phyloP scores from a whole-genome alignment of 139 green algal genomes.

The Mesotaenium endlicherianum region DNA sequence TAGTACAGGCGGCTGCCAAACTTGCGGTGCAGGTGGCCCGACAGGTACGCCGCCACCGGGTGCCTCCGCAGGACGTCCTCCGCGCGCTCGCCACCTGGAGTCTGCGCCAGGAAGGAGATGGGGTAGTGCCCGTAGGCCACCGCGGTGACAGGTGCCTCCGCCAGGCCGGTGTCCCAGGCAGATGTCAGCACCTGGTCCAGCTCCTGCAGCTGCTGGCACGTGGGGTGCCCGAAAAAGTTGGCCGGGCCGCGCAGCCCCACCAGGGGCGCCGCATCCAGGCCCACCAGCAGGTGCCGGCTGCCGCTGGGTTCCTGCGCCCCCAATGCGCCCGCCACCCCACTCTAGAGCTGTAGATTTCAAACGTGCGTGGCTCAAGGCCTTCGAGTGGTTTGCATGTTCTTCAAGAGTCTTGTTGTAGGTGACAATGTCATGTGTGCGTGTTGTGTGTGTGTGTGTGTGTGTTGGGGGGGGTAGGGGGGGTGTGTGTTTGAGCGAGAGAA shows the following conservation, averaged over 20 bases:
- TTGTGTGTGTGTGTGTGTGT: no score
- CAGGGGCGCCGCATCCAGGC: conserved; percentile 61
- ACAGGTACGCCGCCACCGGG: conserved; percentile 55
- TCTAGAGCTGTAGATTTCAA: no score
- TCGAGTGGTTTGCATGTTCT: no score
- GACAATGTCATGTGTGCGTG: no score
- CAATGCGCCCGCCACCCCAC: no score
- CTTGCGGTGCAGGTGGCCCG: conserved; percentile 67
- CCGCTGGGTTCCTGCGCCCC: no score
- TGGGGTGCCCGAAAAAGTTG: conserved; percentile 67
- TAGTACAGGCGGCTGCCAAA: conserved; percentile 67
- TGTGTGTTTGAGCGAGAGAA: no score
- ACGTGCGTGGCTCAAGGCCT: no score
- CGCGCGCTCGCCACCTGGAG: not conserved
- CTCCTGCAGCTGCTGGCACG: conserved; percentile 1
- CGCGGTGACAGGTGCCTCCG: conserved; percentile 5
- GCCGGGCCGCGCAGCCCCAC: conserved; percentile 61
- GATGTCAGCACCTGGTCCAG: conserved; percentile 28
- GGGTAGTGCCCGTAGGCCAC: conserved; percentile 70
- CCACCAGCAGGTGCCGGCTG: conserved; percentile 40
- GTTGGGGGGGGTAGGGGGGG: no score
- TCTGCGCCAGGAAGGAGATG: conserved; percentile 42
- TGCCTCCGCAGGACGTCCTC: conserved; percentile 8
- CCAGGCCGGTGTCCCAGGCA: not conserved
- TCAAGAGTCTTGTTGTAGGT: no score